These are phyloP conservation scores for Cyclotella choctawhatcheeana DNA, from an alignment of 108 stramenopile genomes.

Conservation along the genomic window DNA sequence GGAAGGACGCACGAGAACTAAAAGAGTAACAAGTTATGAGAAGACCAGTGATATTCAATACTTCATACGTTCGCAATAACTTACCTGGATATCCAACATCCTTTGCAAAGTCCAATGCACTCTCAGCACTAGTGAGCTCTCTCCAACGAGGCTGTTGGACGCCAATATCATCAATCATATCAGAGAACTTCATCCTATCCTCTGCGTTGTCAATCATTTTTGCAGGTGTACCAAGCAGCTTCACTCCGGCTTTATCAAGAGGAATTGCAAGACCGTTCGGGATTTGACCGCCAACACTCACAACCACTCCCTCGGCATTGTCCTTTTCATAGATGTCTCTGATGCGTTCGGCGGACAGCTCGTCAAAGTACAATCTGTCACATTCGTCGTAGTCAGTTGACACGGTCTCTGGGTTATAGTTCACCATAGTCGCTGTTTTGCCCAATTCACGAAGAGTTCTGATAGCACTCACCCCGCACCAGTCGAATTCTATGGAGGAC, in stretches of 20 bases:
- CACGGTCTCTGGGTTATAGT: slow-evolving; percentile 99
- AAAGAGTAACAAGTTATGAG: too few relatives aligned
- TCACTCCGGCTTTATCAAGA: slow-evolving; percentile 89
- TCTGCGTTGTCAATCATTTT: slow-evolving; percentile 97
- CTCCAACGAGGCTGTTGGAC: slow-evolving; percentile 96
- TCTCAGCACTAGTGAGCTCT: slow-evolving; percentile 86
- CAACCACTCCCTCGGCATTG: slow-evolving; percentile 84
- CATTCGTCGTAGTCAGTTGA: slow-evolving; percentile 99
- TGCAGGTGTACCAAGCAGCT: slow-evolving; percentile 94
- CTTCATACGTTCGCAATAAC: slow-evolving; percentile 18
- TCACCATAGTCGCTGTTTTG: slow-evolving; percentile 91
- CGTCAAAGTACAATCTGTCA: slow-evolving; percentile 98
- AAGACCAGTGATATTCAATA: too few relatives aligned
- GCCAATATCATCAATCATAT: slow-evolving; percentile 96
- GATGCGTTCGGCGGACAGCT: slow-evolving; percentile 93
- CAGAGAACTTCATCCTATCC: slow-evolving; percentile 96
- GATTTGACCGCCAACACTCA: slow-evolving; percentile 96
- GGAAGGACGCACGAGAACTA: slow-evolving; percentile 95
- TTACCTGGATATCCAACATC: slow-evolving; percentile 86
- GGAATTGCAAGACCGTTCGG: slow-evolving; percentile 97
- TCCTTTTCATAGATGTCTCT: slow-evolving; percentile 96
- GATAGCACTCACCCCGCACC: slow-evolving; percentile 98
- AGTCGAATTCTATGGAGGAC: slow-evolving; percentile 98
- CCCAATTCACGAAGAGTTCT: slow-evolving; percentile 91
- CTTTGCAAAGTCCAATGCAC: slow-evolving; percentile 91